Evolutionary conservation across 1,139 yeast species (phyloP).

Genomic region (Hanseniaspora gamundiae): DNA sequence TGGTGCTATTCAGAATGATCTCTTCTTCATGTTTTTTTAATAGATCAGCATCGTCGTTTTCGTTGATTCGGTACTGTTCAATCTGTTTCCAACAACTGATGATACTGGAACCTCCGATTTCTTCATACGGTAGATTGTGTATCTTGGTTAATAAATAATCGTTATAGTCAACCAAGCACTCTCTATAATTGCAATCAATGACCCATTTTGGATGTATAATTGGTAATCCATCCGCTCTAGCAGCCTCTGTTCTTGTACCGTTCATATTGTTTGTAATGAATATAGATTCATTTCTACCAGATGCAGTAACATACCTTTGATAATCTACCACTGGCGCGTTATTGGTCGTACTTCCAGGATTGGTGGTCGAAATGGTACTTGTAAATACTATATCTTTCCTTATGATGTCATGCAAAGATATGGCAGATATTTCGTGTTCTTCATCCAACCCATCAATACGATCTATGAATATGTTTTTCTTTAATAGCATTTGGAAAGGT

Average conservation of each 20-base stretch:
- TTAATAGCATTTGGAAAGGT: neutral
- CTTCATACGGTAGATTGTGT: constrained; percentile 12
- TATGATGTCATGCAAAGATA: neutral
- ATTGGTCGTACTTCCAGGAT: neutral
- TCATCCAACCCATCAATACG: neutral
- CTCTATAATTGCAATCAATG: constrained; percentile 46
- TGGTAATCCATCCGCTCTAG: constrained; percentile 27
- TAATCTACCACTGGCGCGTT: neutral
- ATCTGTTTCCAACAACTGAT: constrained; percentile 29
- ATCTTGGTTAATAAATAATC: constrained; percentile 33
- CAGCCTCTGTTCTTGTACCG: constrained; percentile 22
- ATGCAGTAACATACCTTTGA: neutral
- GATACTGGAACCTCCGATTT: constrained; percentile 38
- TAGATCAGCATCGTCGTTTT: neutral
- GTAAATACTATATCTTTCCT: neutral
- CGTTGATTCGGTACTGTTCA: neutral
- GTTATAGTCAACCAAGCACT: constrained; percentile 41
- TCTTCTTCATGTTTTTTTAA: constrained; percentile 9
- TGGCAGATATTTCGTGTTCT: neutral
- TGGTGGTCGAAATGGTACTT: neutral
- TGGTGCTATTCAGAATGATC: constrained; percentile 10
- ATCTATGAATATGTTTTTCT: neutral
- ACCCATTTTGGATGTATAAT: constrained; percentile 71
- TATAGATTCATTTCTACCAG: constrained; percentile 6
- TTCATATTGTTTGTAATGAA: constrained; percentile 19